phyloP scores from a whole-genome alignment of 495 filamentous ascomycete genomes.

The Corynascus novoguineensis region DNA sequence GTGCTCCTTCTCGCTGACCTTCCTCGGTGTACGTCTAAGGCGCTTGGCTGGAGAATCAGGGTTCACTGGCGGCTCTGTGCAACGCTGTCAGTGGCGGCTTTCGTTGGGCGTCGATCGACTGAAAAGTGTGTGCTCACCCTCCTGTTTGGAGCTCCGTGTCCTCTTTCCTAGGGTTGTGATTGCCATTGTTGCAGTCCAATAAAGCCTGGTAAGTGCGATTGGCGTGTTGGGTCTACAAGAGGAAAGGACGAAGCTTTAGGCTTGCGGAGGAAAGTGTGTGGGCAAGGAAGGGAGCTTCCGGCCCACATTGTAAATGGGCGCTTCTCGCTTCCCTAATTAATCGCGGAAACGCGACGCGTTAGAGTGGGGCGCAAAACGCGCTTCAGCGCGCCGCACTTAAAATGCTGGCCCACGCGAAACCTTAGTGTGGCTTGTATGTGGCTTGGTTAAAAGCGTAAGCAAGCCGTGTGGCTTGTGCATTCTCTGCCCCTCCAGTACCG shows the following conservation, averaged over 20 bases:
- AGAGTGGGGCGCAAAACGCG: slow-evolving; percentile 19
- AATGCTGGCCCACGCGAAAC: neutral
- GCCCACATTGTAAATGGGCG: slow-evolving; percentile 16
- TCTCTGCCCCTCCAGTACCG: too few species aligned
- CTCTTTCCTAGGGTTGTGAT: slow-evolving; percentile 69
- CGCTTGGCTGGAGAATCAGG: slow-evolving; percentile 48
- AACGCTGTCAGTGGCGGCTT: slow-evolving; percentile 31
- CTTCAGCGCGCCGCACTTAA: slow-evolving; percentile 27
- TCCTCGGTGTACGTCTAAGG: slow-evolving; percentile 49
- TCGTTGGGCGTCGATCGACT: slow-evolving; percentile 8
- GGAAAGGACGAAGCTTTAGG: slow-evolving; percentile 26
- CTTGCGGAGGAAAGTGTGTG: neutral
- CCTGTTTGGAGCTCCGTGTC: slow-evolving; percentile 49
- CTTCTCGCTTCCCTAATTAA: slow-evolving; percentile 13
- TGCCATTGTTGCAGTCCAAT: slow-evolving; percentile 44
- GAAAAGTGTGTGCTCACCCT: slow-evolving; percentile 48
- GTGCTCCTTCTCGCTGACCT: slow-evolving; percentile 30
- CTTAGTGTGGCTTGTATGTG: slow-evolving; percentile 1
- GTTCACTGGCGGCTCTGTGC: slow-evolving; percentile 21
- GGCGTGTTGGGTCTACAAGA: slow-evolving; percentile 10
- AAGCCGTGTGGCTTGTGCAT: too few species aligned
- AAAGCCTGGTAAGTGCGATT: slow-evolving; percentile 16
- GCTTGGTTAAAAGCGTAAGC: too few species aligned
- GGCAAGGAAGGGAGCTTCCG: slow-evolving; percentile 12
- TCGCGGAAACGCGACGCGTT: slow-evolving; percentile 26